Evolutionary conservation across 2,329 filamentous ascomycete genomes (phyloP).

Genomic region (Chlorencoelia australis): DNA sequence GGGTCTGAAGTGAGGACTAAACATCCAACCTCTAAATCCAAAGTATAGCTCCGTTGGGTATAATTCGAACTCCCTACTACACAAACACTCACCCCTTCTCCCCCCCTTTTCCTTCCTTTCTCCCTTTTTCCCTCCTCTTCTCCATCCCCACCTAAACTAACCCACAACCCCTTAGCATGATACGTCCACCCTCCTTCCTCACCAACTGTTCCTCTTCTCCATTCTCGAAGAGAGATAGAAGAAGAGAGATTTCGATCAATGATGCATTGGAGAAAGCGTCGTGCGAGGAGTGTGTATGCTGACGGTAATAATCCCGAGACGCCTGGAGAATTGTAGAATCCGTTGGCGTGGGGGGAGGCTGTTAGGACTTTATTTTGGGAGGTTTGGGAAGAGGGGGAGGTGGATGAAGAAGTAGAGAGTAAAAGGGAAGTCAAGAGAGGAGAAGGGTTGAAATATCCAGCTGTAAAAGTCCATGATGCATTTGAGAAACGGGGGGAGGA

Average conservation of each 20-base stretch:
- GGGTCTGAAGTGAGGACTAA: constrained; percentile 74
- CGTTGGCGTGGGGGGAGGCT: constrained; percentile 86
- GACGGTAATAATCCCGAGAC: constrained; percentile 84
- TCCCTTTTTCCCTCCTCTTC: too few relatives aligned
- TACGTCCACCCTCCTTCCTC: constrained; percentile 89
- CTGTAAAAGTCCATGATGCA: constrained; percentile 90
- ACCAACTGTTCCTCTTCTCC: constrained; percentile 72
- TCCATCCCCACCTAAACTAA: constrained; percentile 57
- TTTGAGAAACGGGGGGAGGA: constrained; percentile 51
- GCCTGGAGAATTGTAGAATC: constrained; percentile 82
- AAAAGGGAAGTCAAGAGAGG: constrained; percentile 72
- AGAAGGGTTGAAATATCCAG: constrained; percentile 96
- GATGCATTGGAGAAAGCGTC: constrained; percentile 53
- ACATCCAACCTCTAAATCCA: constrained; percentile 85
- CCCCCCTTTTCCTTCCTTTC: too few relatives aligned
- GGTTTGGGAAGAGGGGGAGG: too few relatives aligned
- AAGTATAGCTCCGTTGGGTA: constrained; percentile 82
- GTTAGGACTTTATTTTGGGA: constrained; percentile 82
- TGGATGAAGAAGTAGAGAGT: constrained; percentile 48
- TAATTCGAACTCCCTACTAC: constrained; percentile 92
- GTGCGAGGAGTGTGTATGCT: constrained; percentile 82
- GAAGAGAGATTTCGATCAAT: not conserved
- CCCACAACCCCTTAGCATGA: constrained; percentile 93
- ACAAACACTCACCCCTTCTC: constrained; percentile 69
- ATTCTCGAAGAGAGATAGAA: constrained; percentile 70